These are phyloP conservation scores for Coccomyxa sp. DNA, from an alignment of 139 green algal species.

Conservation along the genomic window DNA sequence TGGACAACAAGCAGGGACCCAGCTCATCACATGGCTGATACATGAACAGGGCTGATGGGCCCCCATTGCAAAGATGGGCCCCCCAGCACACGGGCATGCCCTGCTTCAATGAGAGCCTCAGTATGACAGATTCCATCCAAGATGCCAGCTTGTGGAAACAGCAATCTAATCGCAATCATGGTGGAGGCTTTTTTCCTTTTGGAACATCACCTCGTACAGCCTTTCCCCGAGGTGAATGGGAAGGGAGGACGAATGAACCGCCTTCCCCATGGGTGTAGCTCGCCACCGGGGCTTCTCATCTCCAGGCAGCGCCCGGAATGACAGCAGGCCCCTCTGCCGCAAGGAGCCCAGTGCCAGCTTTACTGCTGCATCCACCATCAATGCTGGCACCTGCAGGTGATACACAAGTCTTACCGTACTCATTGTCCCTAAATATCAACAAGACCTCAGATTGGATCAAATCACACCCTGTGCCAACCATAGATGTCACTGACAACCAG, in stretches of 20 bases:
- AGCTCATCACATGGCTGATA: background rate
- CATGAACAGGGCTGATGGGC: background rate
- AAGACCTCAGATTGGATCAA: background rate
- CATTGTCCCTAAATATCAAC: background rate
- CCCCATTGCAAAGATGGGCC: background rate
- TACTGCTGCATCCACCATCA: background rate
- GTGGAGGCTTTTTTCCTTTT: background rate
- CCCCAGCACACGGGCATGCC: no score
- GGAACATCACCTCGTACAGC: constrained; percentile 28
- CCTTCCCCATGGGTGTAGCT: constrained; percentile 38
- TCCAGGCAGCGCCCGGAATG: background rate
- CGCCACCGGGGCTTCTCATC: constrained; percentile 14
- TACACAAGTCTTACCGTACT: background rate
- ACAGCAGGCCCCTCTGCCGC: constrained; percentile 12
- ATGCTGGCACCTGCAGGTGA: background rate
- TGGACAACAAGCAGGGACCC: background rate
- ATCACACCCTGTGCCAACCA: background rate
- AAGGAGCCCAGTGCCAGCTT: background rate
- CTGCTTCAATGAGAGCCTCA: background rate
- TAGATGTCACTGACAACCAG: background rate
- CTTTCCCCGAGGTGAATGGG: constrained; percentile 30
- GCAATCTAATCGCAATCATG: background rate
- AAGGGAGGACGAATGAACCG: constrained; percentile 47
- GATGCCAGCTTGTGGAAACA: background rate
- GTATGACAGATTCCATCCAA: background rate